Evolutionary conservation across 2,329 filamentous ascomycete species (phyloP), one percentile per base, ranked within the genome.

Genomic region (Trichocomaceae sp.): DNA sequence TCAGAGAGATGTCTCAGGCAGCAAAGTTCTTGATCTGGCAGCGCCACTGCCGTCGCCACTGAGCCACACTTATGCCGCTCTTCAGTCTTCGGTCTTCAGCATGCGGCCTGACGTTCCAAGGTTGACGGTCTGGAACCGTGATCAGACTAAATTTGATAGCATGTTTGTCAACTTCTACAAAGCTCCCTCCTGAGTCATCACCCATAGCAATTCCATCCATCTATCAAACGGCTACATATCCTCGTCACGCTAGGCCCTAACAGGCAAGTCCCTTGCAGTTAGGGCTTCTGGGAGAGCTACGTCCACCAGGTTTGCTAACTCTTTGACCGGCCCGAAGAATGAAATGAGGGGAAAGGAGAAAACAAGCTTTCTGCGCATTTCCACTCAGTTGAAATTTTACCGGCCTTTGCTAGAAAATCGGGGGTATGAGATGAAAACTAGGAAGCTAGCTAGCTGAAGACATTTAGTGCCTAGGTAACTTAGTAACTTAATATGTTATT

Each of bases 281-380:
- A 45, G 49, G 29, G 39, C 41, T 52, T 22, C 17, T 15, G 4
- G 31, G 12, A 5, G 17, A 20, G 22, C 3, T 2, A 42, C 8
- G 17, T 17, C 17, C 39, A 20, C 20, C n/a, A 17, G 9, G 20
- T 15, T 9, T 22, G 39, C 17, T 42, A 2, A 22, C 39, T 20
- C 17, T 10, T 7, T 22, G 39, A 5, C 17, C 13, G 39, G 39
- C 2, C 22, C 22, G 39, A 20, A n/a, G 39, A 19, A 42, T 42
- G 17, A 42, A 42, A 22, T 19, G 39, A 22, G 39, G 19, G 39
- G 39, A 42, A 42, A 42, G 9, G 9, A 22, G 17, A 17, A 37
- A 17, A 22, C 19, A 51, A 45, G 41, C 41, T 45, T 35, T 52
- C 49, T 52, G 39, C 49, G 49, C 49, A 52, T 52, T 52, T 7